A percentile compares a stretch with the other conserved stretches of the same genome.
phyloP scores from a whole-genome alignment of 177 flowering plant species.

The Tripterygium wilfordii region DNA sequence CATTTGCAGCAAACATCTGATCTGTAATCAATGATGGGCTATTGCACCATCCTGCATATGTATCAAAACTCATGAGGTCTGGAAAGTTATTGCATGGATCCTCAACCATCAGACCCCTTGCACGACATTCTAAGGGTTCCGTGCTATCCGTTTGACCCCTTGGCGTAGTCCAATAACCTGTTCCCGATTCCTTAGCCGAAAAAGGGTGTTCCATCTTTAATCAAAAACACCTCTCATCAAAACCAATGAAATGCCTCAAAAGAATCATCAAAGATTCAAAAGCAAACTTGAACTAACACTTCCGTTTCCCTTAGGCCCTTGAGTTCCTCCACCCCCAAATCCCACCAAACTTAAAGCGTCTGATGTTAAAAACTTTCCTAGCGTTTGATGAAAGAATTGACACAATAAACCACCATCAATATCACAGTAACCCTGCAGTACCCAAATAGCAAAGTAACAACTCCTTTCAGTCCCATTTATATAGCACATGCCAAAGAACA shows the following conservation, averaged over 20 bases:
- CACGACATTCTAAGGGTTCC: conserved; percentile 12
- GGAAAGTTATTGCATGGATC: conserved; percentile 16
- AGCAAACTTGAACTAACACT: not conserved
- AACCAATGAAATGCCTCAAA: not conserved
- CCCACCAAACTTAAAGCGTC: not conserved
- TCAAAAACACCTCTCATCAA: not conserved
- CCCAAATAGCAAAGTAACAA: too few relatives aligned
- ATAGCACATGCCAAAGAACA: too few relatives aligned
- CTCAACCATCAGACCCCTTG: conserved; percentile 22
- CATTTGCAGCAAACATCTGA: conserved; percentile 31
- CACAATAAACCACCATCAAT: too few relatives aligned
- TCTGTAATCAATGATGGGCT: conserved; percentile 31
- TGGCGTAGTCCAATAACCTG: conserved; percentile 25
- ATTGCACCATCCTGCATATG: conserved; percentile 35
- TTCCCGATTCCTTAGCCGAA: conserved; percentile 34
- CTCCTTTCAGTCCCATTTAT: too few relatives aligned
- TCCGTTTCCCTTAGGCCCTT: too few relatives aligned
- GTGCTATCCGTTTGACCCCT: conserved; percentile 30
- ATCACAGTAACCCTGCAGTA: too few relatives aligned
- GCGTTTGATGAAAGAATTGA: too few relatives aligned
- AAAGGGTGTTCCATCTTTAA: conserved; percentile 33
- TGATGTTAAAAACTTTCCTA: too few relatives aligned
- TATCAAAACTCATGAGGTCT: conserved; percentile 45
- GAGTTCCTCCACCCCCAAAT: not conserved
- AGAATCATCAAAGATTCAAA: not conserved